Conservation (phyloP, 2,329 filamentous ascomycete species). For the Arthrobotrys musiformis region DNA sequence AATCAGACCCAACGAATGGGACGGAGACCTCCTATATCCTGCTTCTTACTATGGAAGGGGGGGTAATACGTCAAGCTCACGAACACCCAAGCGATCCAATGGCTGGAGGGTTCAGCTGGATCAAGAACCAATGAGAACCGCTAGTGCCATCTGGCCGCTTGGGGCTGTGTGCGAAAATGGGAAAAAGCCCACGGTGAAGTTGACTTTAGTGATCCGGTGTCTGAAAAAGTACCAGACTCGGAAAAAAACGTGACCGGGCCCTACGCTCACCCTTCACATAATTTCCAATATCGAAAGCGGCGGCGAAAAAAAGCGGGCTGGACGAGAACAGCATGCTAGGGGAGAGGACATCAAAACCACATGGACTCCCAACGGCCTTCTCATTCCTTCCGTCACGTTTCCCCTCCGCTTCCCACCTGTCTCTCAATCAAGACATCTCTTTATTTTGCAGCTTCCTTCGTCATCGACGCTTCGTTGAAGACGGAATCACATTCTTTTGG, state of each 20-base stretch:
- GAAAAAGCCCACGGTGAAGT: slow-evolving; percentile 31
- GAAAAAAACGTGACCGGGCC: slow-evolving; percentile 55
- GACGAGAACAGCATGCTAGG: slow-evolving; percentile 31
- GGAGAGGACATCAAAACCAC: slow-evolving; percentile 50
- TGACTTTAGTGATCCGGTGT: slow-evolving; percentile 46
- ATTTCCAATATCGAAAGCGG: slow-evolving; percentile 32
- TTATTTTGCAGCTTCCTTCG: slow-evolving; percentile 18
- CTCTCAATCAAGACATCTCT: slow-evolving; percentile 35
- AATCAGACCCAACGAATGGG: slow-evolving; percentile 44
- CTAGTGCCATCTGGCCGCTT: slow-evolving; percentile 23
- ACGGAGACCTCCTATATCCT: slow-evolving; percentile 47
- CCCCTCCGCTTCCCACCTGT: slow-evolving; percentile 43
- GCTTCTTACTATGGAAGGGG: slow-evolving; percentile 40
- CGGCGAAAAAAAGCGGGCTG: slow-evolving; percentile 49
- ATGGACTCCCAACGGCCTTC: slow-evolving; percentile 50
- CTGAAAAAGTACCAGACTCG: slow-evolving; percentile 33
- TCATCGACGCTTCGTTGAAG: slow-evolving; percentile 46
- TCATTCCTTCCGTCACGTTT: slow-evolving; percentile 54
- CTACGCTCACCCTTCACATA: slow-evolving; percentile 41
- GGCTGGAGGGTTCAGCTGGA: slow-evolving; percentile 29
- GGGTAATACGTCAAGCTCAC: slow-evolving; percentile 41
- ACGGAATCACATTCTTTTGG: slow-evolving; percentile 55
- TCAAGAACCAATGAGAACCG: slow-evolving; percentile 41
- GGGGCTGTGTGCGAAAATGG: slow-evolving; percentile 52
- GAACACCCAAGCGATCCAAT: slow-evolving; percentile 55